A percentile compares a stretch with the other conserved stretches of the same genome.
These are phyloP conservation scores for Lasiosphaeris hirsuta DNA, from an alignment of 495 filamentous ascomycete species.

Conservation along the genomic window DNA sequence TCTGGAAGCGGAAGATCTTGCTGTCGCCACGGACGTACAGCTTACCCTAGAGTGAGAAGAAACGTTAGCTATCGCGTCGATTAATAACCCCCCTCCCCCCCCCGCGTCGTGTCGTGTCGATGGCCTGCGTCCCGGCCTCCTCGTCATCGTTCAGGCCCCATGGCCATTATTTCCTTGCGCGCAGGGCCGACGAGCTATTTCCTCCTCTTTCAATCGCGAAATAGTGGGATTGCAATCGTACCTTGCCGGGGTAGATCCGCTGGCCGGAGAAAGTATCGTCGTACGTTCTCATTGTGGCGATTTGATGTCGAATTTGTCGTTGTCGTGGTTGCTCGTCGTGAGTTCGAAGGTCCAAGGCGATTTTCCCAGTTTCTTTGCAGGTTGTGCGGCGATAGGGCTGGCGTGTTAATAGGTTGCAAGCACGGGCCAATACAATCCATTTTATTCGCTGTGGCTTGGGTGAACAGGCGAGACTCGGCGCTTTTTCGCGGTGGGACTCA, in stretches of 20 bases:
- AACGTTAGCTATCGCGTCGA: slow-evolving; percentile 26
- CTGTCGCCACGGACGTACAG: slow-evolving; percentile 98
- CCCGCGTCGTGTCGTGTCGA: background rate
- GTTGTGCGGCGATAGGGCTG: slow-evolving; percentile 39
- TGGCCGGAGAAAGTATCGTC: slow-evolving; percentile 96
- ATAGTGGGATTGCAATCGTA: slow-evolving; percentile 47
- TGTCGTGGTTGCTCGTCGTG: slow-evolving; percentile 29
- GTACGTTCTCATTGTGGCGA: slow-evolving; percentile 93
- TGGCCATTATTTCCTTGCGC: background rate
- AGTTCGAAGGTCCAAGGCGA: slow-evolving; percentile 32
- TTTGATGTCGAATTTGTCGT: slow-evolving; percentile 39
- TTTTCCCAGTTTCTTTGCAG: slow-evolving; percentile 37
- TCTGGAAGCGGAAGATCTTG: slow-evolving; percentile 99
- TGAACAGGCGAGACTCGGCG: too few species aligned
- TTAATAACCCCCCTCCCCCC: background rate
- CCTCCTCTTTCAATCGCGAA: slow-evolving; percentile 12
- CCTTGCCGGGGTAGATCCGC: slow-evolving; percentile 99
- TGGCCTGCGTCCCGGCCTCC: background rate
- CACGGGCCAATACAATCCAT: slow-evolving; percentile 19
- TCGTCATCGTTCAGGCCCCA: slow-evolving; percentile 7
- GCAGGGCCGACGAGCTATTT: slow-evolving; percentile 7
- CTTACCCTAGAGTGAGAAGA: slow-evolving; percentile 67
- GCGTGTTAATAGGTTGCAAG: slow-evolving; percentile 29
- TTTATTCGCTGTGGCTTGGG: slow-evolving; percentile 4
- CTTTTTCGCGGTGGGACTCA: background rate